Evolutionary conservation across 176 grass and related monocot genomes (phyloP).

Genomic region (Oryza glaberrima): DNA sequence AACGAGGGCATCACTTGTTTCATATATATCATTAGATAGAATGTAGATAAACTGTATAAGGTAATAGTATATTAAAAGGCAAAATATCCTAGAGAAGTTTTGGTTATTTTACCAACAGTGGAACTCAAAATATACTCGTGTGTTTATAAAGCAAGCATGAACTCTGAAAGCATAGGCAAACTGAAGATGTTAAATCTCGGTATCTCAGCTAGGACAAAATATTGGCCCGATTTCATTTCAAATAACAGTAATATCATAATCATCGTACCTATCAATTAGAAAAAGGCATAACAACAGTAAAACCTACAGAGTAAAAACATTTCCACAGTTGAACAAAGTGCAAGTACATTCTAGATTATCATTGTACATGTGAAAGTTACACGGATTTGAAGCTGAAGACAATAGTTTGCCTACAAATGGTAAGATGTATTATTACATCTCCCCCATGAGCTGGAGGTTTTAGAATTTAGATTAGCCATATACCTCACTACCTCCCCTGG

Average conservation of each 20-base stretch:
- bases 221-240: not conserved
- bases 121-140: not conserved
- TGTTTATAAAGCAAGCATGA: not conserved
- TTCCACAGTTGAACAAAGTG: not conserved
- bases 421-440: not conserved
- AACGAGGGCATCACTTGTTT: not conserved
- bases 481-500: not conserved
- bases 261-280: not conserved
- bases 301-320: not conserved
- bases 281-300: not conserved
- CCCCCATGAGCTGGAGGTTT: not conserved
- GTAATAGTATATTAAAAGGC: not conserved
- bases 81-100: not conserved
- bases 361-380: not conserved
- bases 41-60: not conserved
- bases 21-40: too few species aligned
- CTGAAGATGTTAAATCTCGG: not conserved
- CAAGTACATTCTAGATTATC: not conserved
- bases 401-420: not conserved
- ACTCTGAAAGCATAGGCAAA: not conserved
- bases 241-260: not conserved
- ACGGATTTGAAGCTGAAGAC: not conserved
- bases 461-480: not conserved
- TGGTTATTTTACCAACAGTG: not conserved
- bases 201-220: not conserved